Base-by-base conservation (phyloP, 176 grass and related monocot species). In the Typha latifolia region DNA sequence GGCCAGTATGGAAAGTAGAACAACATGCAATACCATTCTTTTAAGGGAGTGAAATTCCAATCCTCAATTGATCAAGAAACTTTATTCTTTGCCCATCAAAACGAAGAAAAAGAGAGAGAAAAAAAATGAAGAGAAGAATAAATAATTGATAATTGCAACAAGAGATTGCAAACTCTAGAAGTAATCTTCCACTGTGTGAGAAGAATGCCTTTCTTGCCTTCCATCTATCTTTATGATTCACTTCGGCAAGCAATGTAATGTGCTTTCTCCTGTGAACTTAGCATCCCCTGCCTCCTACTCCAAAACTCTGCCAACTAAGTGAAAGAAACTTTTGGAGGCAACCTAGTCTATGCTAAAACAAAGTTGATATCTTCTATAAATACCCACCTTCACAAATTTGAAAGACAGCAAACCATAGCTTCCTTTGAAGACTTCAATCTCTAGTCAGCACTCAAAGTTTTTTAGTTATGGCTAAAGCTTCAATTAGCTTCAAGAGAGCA, bases 401-500 rank as follows among this genome's bases (percentile, higher is more conserved):
- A 32, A 32, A 29, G 27, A 43, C 62, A 70, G 76, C 34, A 74
- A 79, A 61, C 16, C 14, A 72, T 18, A 49, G 3, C 11, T 24
- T 49, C 49, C 48, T 10, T 24, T 22, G 75, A 32, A 7, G 2
- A 3, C 32, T 11, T 19, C 13, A 55, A 3, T 66, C 67, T 12
- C 61, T 48, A 67, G 20, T 27, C 51, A 63, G 68, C 19, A 64
- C 20, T 22, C 21, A 26, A 24, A 71, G 48, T 56, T 70, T 29
- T 12, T 27, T 21, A 27, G 51, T 21, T 69, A 88, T 93, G 90
- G 79, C 82, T 43, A 43, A 43, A 29, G 55, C 75, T 71, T 63
- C 69, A 12, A 75, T 78, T 66, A 85, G 89, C 68, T 93, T 93
- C 75, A 90, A 93, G 84, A 79, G 94, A 70, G 43, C 68, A 6